These are phyloP conservation scores for Candida ulmi DNA, from an alignment of 805 yeast genomes.

Conservation along the genomic window DNA sequence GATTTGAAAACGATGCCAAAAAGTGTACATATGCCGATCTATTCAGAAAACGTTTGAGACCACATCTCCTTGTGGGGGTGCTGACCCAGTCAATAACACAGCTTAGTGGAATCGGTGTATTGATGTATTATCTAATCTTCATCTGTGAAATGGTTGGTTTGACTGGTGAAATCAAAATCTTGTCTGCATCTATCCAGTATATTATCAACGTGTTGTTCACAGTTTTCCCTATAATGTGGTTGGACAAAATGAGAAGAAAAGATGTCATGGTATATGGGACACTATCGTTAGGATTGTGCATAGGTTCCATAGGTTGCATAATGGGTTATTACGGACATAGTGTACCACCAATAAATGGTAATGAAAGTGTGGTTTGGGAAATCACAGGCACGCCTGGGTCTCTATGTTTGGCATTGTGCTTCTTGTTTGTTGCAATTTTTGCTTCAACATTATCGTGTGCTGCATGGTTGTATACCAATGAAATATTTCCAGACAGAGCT, in stretches of 20 bases:
- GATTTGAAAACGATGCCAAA: slow-evolving; percentile 9
- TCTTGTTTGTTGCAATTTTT: slow-evolving; percentile 39
- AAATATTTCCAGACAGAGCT: slow-evolving; percentile 39
- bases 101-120: slow-evolving; percentile 36
- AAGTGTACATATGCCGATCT: slow-evolving; percentile 27
- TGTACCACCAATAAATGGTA: slow-evolving; percentile 27
- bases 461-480: slow-evolving; percentile 46
- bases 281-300: slow-evolving; percentile 30
- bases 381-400: slow-evolving; percentile 36
- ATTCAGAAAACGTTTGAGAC: slow-evolving; percentile 28
- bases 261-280: slow-evolving; percentile 42
- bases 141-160: slow-evolving; percentile 46
- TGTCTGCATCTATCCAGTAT: slow-evolving; percentile 35
- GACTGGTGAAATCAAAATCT: slow-evolving; percentile 26
- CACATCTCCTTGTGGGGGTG: slow-evolving; percentile 33
- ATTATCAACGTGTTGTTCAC: slow-evolving; percentile 36
- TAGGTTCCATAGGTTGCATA: slow-evolving; percentile 28
- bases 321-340: slow-evolving; percentile 31
- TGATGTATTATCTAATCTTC: slow-evolving; percentile 39
- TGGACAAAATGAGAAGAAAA: slow-evolving; percentile 42
- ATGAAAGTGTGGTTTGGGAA: slow-evolving; percentile 30
- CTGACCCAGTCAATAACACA: slow-evolving; percentile 37
- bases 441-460: slow-evolving; percentile 41
- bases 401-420: slow-evolving; percentile 36
- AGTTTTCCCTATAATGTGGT: slow-evolving; percentile 35